A percentile compares a stretch with the other conserved stretches of the same genome.
phyloP scores from a whole-genome alignment of 176 grass and related monocot genomes.

The Themeda triandra region DNA sequence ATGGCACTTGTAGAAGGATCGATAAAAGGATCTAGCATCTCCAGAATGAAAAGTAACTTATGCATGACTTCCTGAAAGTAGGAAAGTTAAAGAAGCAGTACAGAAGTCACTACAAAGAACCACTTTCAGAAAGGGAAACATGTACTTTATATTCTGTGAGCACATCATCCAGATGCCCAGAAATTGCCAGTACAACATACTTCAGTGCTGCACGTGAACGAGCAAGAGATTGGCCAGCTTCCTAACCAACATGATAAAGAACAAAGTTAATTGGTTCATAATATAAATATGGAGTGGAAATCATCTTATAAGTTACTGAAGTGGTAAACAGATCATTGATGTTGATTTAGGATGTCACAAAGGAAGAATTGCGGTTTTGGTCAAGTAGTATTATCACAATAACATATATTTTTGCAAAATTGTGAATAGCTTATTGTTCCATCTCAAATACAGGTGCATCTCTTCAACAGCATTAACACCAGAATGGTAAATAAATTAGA shows the following conservation, averaged over 20 bases:
- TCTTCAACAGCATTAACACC: conserved; percentile 21
- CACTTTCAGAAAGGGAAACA: conserved; percentile 27
- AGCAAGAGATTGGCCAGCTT: conserved; percentile 51
- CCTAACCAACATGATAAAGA: conserved; percentile 48
- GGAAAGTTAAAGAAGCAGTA: conserved; percentile 33
- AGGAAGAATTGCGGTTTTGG: conserved; percentile 3
- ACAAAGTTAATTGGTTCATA: not conserved
- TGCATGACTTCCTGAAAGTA: conserved; percentile 82
- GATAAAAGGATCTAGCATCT: conserved; percentile 91
- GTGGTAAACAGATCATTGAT: not conserved
- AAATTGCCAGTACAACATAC: conserved; percentile 83
- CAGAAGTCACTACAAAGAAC: conserved; percentile 13
- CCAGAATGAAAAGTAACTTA: conserved; percentile 87
- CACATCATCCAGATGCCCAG: conserved; percentile 87
- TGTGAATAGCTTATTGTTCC: conserved; percentile 2
- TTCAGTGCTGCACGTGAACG: conserved; percentile 80
- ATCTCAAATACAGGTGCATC: conserved; percentile 5
- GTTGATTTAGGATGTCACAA: not conserved
- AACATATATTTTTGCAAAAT: not conserved
- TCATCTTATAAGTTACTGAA: not conserved
- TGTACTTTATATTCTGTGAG: conserved; percentile 82
- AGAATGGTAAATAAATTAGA: conserved; percentile 16
- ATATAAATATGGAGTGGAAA: conserved; percentile 19
- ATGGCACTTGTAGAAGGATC: conserved; percentile 59
- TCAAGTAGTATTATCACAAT: conserved; percentile 11